Evolutionary conservation across 768 basidiomycete genomes (phyloP).

Genomic region (Mrakia blollopis): DNA sequence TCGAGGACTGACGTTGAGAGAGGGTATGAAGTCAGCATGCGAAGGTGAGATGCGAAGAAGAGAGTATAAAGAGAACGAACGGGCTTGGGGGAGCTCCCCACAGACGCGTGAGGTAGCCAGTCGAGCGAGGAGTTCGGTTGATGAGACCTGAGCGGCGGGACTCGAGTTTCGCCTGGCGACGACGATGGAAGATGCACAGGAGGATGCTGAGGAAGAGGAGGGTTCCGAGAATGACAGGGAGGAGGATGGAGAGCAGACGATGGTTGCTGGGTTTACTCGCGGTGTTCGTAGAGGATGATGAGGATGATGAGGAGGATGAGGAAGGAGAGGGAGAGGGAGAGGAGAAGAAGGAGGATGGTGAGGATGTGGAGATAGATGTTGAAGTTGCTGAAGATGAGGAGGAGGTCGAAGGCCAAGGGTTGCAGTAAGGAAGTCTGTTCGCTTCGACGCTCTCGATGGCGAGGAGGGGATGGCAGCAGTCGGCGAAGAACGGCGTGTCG

Average conservation of each 20-base stretch:
- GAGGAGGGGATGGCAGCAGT: neutral
- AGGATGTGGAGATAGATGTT: no score
- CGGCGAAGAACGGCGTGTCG: neutral
- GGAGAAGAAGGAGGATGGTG: neutral
- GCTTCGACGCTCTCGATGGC: neutral
- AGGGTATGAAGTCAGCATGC: neutral
- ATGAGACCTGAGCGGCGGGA: neutral
- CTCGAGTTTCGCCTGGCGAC: neutral
- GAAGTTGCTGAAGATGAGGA: neutral
- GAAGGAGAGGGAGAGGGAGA: neutral
- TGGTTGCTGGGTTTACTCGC: neutral
- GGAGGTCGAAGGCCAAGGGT: slow-evolving; percentile 1
- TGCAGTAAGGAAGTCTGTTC: neutral
- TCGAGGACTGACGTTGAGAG: neutral
- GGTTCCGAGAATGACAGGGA: neutral
- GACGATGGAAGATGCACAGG: neutral
- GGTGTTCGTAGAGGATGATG: neutral
- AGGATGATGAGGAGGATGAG: neutral
- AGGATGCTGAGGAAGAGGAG: neutral
- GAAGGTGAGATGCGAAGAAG: neutral
- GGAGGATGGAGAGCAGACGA: slow-evolving; percentile 9
- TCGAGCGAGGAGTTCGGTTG: neutral
- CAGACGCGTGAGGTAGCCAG: neutral
- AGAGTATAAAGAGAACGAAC: neutral
- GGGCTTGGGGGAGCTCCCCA: neutral